phyloP scores from a whole-genome alignment of 352 stramenopile species.

The Pythium utonaiense region DNA sequence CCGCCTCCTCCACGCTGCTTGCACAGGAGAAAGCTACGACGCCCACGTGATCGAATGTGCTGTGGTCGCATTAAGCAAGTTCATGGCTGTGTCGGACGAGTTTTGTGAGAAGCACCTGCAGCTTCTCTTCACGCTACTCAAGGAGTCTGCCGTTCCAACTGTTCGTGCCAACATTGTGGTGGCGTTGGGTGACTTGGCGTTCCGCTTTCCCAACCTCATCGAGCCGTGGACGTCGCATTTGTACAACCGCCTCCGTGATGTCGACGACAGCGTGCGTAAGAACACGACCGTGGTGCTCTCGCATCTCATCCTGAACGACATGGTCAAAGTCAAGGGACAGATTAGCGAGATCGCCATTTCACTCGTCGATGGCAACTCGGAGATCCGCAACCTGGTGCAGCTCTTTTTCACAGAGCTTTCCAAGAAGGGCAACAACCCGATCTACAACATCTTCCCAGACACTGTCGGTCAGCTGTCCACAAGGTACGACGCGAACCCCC shows the following conservation, averaged over 20 bases:
- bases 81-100: slow-evolving; percentile 95
- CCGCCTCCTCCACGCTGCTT: slow-evolving; percentile 74
- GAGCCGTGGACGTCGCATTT: slow-evolving; percentile 97
- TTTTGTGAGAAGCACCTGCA: slow-evolving; percentile 96
- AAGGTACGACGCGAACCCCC: slow-evolving; percentile 31
- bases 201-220: slow-evolving; percentile 97
- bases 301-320: slow-evolving; percentile 99
- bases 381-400: slow-evolving; percentile 92
- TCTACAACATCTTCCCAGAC: slow-evolving; percentile 99
- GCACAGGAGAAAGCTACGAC: slow-evolving; percentile 58
- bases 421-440: slow-evolving; percentile 95
- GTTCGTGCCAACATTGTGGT: slow-evolving; percentile 97
- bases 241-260: slow-evolving; percentile 93
- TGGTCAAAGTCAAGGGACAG: slow-evolving; percentile 99
- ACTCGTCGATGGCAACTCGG: slow-evolving; percentile 90
- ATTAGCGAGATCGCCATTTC: slow-evolving; percentile 94
- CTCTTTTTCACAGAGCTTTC: slow-evolving; percentile 97
- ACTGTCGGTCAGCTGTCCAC: slow-evolving; percentile 92
- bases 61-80: slow-evolving; percentile 96
- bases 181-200: slow-evolving; percentile 94
- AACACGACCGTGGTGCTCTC: slow-evolving; percentile 98
- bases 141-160: slow-evolving; percentile 55
- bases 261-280: slow-evolving; percentile 88
- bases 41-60: slow-evolving; percentile 89
- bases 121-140: slow-evolving; percentile 93